These are phyloP conservation scores for Aspergillus diversus DNA, from an alignment of 495 filamentous ascomycete species.

Conservation along the genomic window DNA sequence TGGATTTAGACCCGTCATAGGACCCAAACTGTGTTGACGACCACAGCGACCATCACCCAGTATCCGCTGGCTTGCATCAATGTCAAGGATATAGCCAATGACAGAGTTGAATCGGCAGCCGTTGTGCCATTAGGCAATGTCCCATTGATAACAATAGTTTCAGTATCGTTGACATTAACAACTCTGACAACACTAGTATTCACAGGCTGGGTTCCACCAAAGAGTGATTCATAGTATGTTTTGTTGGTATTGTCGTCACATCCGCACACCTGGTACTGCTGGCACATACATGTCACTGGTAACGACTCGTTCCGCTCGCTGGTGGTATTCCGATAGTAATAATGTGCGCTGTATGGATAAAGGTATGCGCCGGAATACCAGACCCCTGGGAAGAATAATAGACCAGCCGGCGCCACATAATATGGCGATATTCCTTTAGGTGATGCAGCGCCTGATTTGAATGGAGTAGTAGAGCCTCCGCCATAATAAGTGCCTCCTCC, in stretches of 20 bases:
- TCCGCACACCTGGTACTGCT: conserved; percentile 70
- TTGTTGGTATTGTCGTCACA: conserved; percentile 75
- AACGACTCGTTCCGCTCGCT: conserved; percentile 65
- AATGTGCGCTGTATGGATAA: conserved; percentile 69
- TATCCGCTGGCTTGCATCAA: conserved; percentile 58
- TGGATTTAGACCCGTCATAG: conserved; percentile 26
- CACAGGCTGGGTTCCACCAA: conserved; percentile 67
- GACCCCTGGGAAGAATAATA: conserved; percentile 64
- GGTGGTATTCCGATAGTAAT: conserved; percentile 54
- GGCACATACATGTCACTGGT: conserved; percentile 76
- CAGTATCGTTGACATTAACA: conserved; percentile 69
- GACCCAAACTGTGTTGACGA: conserved; percentile 51
- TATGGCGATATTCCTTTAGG: conserved; percentile 61
- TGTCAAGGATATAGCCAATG: conserved; percentile 30
- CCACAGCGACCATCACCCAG: conserved; percentile 62
- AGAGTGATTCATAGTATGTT: conserved; percentile 60
- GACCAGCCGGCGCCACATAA: conserved; percentile 57
- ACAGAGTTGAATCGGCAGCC: conserved; percentile 44
- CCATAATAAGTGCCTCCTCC: conserved; percentile 75
- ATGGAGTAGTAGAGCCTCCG: conserved; percentile 74
- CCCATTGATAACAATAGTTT: conserved; percentile 80
- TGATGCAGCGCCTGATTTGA: conserved; percentile 61
- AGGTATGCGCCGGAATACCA: conserved; percentile 58
- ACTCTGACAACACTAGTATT: conserved; percentile 69
- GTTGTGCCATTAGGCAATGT: conserved; percentile 86